These are phyloP conservation scores for Penstemon davidsonii DNA, from an alignment of 257 asterid species.

Conservation along the genomic window DNA sequence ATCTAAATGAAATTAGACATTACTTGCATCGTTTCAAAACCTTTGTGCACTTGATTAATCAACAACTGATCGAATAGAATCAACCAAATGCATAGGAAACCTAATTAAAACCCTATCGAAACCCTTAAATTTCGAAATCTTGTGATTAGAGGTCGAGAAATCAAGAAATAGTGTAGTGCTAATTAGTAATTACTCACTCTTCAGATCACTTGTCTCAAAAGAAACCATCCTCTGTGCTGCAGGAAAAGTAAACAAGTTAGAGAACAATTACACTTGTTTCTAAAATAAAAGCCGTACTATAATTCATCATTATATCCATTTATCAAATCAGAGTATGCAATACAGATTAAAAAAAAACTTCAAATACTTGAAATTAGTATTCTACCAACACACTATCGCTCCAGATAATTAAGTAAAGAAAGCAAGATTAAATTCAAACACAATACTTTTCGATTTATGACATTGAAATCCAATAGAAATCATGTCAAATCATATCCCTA, in stretches of 20 bases:
- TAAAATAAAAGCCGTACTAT: neutral
- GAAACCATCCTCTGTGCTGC: slow-evolving; percentile 34
- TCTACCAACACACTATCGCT: too few relatives aligned
- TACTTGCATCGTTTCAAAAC: neutral
- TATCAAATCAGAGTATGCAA: neutral
- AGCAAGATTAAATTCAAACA: too few relatives aligned
- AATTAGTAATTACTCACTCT: slow-evolving; percentile 31
- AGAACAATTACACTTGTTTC: neutral
- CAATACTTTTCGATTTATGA: too few relatives aligned
- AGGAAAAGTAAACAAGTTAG: too few relatives aligned
- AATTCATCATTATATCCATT: too few relatives aligned
- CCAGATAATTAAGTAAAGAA: too few relatives aligned
- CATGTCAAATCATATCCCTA: neutral
- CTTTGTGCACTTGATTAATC: neutral
- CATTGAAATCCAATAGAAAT: too few relatives aligned
- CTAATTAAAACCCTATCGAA: neutral
- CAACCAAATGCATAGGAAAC: neutral
- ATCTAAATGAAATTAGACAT: neutral
- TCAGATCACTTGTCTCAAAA: slow-evolving; percentile 41
- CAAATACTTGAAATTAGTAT: too few relatives aligned
- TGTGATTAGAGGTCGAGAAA: neutral
- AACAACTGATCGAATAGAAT: neutral
- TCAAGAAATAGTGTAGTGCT: neutral
- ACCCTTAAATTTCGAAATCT: neutral
- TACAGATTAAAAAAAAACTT: too few relatives aligned